Evolutionary conservation across 202 grass and related monocot genomes (phyloP), one percentile per base, ranked within the genome.

Genomic region (Carex arenaria): DNA sequence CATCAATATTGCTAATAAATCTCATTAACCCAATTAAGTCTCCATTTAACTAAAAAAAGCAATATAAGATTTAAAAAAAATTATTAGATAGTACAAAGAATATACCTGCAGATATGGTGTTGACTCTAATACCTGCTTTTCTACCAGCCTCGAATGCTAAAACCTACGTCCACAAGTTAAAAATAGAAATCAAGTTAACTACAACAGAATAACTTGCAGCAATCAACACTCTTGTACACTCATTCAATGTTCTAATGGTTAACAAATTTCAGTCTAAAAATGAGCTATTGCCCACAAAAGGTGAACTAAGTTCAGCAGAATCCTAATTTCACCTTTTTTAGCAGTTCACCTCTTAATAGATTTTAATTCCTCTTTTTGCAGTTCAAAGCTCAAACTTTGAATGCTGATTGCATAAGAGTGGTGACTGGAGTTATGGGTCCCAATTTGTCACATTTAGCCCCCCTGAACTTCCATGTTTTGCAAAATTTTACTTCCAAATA

Each of bases 101-200:
- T 4, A 80, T 92, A 94, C 94, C 94, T 85, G 94, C 94, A 79
- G 92, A 97, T 88, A 97, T 94, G 79, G 94, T 94, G 89, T 97
- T 97, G 51, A 97, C 94, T 88, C 94, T 89, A 53, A 94, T 91
- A 86, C 91, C 80, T 8, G 90, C 90, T 84, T 97, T 97, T 73
- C 90, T 84, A 65, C 94, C 94, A 63, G 90, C 92, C 86, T 97
- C 94, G 81, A 92, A 97, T 88, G 94, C 94, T 83, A 97, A 82
- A 64, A 97, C 92, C 90, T 97, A 87, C 19, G 86, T 80, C 2
- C 42, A 76, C 30, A 26, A 20, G 15, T 66, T 61, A 23, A 66
- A 18, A 54, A 20, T 61, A 72, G 34, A 81, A 38, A 59, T 77
- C 52, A 77, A 11, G 30, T 7, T 77, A 74, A 28, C 3, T 8